phyloP scores from a whole-genome alignment of 148 eudicot species.

The Nepenthes mirabilis region DNA sequence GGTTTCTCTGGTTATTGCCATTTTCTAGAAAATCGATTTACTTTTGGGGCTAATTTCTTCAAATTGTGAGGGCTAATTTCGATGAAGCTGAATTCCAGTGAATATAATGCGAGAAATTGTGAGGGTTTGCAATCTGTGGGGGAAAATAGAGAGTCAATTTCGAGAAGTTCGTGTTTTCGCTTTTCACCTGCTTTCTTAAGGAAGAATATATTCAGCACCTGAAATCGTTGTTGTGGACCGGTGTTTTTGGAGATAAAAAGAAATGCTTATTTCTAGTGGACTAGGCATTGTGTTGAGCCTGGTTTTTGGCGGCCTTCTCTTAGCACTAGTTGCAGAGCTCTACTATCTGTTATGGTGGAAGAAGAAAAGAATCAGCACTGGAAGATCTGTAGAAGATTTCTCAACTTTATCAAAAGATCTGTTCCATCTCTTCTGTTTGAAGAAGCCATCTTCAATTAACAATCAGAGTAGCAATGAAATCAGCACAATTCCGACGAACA shows the following conservation, averaged over 20 bases:
- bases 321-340: conserved; percentile 60
- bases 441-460: conserved; percentile 15
- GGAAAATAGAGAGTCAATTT: no score
- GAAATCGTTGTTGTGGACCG: not conserved
- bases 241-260: not conserved
- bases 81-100: not conserved
- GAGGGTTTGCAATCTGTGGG: no score
- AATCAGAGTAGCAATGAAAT: conserved; percentile 10
- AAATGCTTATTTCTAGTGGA: conserved; percentile 58
- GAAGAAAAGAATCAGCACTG: conserved; percentile 24
- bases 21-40: not conserved
- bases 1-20: not conserved
- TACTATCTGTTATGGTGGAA: conserved; percentile 82
- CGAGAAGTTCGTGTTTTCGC: no score
- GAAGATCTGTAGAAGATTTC: conserved; percentile 24
- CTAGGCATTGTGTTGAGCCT: conserved; percentile 60
- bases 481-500: conserved; percentile 10
- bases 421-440: conserved; percentile 50
- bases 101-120: no score
- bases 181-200: no score
- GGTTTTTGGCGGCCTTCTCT: conserved; percentile 54
- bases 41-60: no score
- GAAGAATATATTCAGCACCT: not conserved
- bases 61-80: not conserved
- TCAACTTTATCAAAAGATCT: conserved; percentile 22